phyloP scores from a whole-genome alignment of 306 rosid species.

The Luffa aegyptiaca region DNA sequence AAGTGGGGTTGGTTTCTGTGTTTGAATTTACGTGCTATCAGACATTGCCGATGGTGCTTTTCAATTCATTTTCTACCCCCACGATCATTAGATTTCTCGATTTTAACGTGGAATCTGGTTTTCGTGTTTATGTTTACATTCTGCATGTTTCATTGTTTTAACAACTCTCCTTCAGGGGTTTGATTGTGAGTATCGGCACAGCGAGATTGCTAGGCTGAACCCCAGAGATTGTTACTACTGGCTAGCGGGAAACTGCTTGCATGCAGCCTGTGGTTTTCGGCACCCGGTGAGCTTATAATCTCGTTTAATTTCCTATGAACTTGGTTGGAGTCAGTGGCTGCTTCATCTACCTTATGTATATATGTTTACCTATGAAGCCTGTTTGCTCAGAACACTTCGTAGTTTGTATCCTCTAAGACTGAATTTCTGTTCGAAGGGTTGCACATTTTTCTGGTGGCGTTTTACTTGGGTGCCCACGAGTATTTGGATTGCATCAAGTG shows the following conservation, averaged over 20 bases:
- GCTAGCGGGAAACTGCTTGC: slow-evolving; percentile 64
- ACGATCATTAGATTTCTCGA: background rate
- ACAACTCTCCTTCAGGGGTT: slow-evolving; percentile 37
- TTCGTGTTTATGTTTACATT: background rate
- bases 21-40: background rate
- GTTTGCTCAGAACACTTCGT: background rate
- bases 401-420: background rate
- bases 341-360: background rate
- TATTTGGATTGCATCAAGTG: background rate
- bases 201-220: slow-evolving; percentile 76
- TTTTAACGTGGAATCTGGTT: background rate
- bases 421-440: background rate
- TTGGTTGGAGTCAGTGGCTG: background rate
- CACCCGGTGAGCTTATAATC: slow-evolving; percentile 62
- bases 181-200: slow-evolving; percentile 85
- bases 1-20: background rate
- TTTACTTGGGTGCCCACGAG: background rate
- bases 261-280: slow-evolving; percentile 74
- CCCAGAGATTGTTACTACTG: slow-evolving; percentile 92
- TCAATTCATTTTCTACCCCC: background rate
- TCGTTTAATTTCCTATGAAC: background rate
- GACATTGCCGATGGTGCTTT: background rate
- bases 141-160: background rate
- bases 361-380: background rate
- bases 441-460: background rate